Evolutionary conservation across 768 basidiomycete genomes (phyloP).

Genomic region (Astraeus odoratus): DNA sequence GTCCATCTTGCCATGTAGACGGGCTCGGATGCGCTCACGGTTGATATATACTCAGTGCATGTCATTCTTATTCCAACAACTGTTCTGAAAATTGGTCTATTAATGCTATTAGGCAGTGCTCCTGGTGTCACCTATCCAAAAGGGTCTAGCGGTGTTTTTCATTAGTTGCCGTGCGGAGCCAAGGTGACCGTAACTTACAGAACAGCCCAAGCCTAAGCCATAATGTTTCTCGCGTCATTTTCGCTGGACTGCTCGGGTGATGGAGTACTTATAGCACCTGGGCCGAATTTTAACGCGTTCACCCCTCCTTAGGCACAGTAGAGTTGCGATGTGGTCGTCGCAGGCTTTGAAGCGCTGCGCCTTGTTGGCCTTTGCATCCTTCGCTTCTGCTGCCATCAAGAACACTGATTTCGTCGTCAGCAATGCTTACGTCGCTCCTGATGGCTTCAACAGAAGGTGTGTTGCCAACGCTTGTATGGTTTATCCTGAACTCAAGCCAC

Average conservation of each 20-base stretch:
- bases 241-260: neutral
- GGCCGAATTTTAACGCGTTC: neutral
- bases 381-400: conserved; percentile 8
- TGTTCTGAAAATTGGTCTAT: no score
- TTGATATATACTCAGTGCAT: no score
- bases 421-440: conserved; percentile 37
- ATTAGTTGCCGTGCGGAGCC: neutral
- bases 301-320: no score
- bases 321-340: conserved; percentile 6
- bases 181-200: neutral
- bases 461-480: neutral
- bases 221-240: no score
- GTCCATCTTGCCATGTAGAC: no score
- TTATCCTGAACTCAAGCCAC: neutral
- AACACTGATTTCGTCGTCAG: conserved; percentile 26
- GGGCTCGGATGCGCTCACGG: no score
- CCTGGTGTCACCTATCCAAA: no score
- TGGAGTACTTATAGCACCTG: neutral
- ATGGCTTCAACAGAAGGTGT: conserved; percentile 32
- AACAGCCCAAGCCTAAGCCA: no score
- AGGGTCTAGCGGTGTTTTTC: neutral
- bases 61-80: no score
- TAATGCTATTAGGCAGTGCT: no score
- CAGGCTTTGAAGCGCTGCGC: conserved; percentile 6
- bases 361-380: conserved; percentile 8